A percentile compares a stretch with the other conserved stretches of the same genome.
Conservation (phyloP, 768 basidiomycete genomes). For the Boletus barrowsii region DNA sequence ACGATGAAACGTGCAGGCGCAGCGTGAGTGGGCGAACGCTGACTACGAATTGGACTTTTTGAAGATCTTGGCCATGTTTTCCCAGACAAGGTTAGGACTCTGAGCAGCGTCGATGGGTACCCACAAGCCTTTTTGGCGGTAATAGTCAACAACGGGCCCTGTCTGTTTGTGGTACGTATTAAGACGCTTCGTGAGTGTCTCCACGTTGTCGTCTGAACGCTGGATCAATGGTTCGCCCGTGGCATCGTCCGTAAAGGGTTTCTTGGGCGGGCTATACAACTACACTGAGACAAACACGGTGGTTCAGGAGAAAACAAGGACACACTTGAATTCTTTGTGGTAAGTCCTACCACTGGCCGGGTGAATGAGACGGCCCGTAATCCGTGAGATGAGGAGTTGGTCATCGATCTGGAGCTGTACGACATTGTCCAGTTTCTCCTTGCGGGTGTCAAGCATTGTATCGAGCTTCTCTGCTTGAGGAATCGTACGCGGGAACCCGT, state of each 20-base stretch:
- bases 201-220: slow-evolving; percentile 96
- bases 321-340: slow-evolving; percentile 93
- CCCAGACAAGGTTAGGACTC: slow-evolving; percentile 90
- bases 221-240: slow-evolving; percentile 96
- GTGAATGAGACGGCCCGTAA: slow-evolving; percentile 95
- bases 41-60: slow-evolving; percentile 27
- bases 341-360: slow-evolving; percentile 86
- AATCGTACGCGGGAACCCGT: slow-evolving; percentile 99
- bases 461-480: slow-evolving; percentile 96
- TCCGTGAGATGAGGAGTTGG: slow-evolving; percentile 93
- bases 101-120: slow-evolving; percentile 90
- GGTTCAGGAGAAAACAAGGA: slow-evolving; percentile 11
- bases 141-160: slow-evolving; percentile 94
- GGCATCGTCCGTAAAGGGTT: slow-evolving; percentile 87
- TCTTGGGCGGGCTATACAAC: slow-evolving; percentile 85
- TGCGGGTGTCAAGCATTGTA: slow-evolving; percentile 75
- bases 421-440: slow-evolving; percentile 89
- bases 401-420: slow-evolving; percentile 92
- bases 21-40: neutral
- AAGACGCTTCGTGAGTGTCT: slow-evolving; percentile 88
- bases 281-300: slow-evolving; percentile 10
- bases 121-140: slow-evolving; percentile 91
- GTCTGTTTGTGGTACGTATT: slow-evolving; percentile 90
- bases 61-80: slow-evolving; percentile 67
- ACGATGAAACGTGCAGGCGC: slow-evolving; percentile 4